phyloP scores from a whole-genome alignment of 2,329 filamentous ascomycete species.

The Sporothrix brunneoviolacea region DNA sequence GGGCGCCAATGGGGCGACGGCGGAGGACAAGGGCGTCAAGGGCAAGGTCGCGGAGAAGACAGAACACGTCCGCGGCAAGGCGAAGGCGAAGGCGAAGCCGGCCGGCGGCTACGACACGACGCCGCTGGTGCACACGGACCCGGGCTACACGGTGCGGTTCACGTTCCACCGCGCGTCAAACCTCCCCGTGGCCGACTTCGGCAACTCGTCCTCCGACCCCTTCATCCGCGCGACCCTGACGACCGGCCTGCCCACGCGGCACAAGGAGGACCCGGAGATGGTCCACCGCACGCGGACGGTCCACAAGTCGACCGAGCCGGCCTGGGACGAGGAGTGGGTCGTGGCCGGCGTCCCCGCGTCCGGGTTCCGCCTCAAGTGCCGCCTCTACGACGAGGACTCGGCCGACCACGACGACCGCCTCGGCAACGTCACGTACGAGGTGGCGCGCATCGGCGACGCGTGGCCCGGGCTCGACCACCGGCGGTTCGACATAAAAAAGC shows the following conservation, averaged over 20 bases:
- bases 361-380: constrained; percentile 78
- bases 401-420: constrained; percentile 80
- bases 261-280: constrained; percentile 79
- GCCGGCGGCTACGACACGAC: constrained; percentile 38
- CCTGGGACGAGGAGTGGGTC: constrained; percentile 81
- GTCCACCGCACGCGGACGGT: constrained; percentile 70
- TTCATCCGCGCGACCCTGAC: constrained; percentile 72
- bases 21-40: too few relatives aligned
- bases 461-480: constrained; percentile 61
- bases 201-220: constrained; percentile 72
- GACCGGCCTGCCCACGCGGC: constrained; percentile 62
- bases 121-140: constrained; percentile 56
- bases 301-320: constrained; percentile 63
- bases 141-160: constrained; percentile 79
- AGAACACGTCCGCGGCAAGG: constrained; percentile 12
- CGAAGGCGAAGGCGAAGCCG: constrained; percentile 14
- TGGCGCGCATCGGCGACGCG: constrained; percentile 50
- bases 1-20: too few relatives aligned
- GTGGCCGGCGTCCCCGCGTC: constrained; percentile 77
- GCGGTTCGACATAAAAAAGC: constrained; percentile 69
- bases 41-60: constrained; percentile 9
- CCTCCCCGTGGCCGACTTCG: constrained; percentile 75
- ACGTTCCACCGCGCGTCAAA: constrained; percentile 76
- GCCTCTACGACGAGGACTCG: constrained; percentile 85
- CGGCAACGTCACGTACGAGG: constrained; percentile 72